phyloP scores from a whole-genome alignment of 2,329 filamentous ascomycete genomes.

The Nemania bipapillata region DNA sequence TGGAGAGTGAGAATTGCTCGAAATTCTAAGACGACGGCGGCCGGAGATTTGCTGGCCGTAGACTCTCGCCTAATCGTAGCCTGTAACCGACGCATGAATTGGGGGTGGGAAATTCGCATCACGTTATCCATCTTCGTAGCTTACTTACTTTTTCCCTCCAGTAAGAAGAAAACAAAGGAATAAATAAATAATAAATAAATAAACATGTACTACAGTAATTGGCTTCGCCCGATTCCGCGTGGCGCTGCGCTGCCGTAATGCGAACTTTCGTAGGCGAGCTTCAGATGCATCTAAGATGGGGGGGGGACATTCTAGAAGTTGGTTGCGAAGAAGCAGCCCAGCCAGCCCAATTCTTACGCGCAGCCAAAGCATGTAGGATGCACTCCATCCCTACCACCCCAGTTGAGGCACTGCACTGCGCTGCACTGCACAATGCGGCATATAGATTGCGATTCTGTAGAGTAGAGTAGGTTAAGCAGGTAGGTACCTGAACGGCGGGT shows the following conservation, averaged over 20 bases:
- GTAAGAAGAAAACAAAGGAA: constrained; percentile 5
- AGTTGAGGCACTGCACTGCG: constrained; percentile 48
- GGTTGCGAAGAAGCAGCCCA: constrained; percentile 59
- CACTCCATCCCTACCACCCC: constrained; percentile 74
- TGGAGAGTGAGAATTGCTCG: background rate
- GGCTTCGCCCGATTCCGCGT: constrained; percentile 64
- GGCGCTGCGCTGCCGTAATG: constrained; percentile 76
- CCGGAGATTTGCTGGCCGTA: constrained; percentile 19
- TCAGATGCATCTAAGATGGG: constrained; percentile 52
- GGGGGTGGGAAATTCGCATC: constrained; percentile 8
- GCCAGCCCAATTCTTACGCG: constrained; percentile 73
- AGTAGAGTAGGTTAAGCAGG: too few relatives aligned
- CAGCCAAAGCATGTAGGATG: constrained; percentile 66
- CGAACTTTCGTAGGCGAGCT: constrained; percentile 3
- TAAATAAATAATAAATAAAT: too few relatives aligned
- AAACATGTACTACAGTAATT: constrained; percentile 67
- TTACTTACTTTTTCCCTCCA: background rate
- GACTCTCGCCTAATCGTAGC: constrained; percentile 10
- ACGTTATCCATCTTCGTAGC: constrained; percentile 1
- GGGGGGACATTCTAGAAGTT: constrained; percentile 56
- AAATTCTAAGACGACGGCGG: constrained; percentile 18
- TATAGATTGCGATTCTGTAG: constrained; percentile 70
- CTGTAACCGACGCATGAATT: background rate
- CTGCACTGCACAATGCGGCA: constrained; percentile 70
- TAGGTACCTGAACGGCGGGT: constrained; percentile 67